Conservation (phyloP, 768 basidiomycete species). For the Mycena belliarum region DNA sequence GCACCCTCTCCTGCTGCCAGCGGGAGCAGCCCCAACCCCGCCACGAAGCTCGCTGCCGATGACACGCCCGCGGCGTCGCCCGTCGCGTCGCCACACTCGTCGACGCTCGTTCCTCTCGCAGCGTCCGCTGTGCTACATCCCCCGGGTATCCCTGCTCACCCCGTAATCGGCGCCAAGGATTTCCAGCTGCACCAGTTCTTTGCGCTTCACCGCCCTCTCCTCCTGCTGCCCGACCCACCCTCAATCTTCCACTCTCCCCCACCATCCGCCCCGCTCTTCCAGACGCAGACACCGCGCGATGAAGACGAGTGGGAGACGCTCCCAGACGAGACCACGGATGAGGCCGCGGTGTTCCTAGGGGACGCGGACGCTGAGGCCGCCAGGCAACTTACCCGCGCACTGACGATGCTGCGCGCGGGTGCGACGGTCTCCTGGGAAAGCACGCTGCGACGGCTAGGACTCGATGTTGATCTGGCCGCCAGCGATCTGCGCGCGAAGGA, state of each 20-base stretch:
- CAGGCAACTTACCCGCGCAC: conserved; percentile 72
- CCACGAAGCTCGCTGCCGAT: conserved; percentile 2
- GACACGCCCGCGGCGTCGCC: neutral
- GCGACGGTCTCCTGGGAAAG: conserved; percentile 68
- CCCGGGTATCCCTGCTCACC: conserved; percentile 41
- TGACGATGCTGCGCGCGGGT: conserved; percentile 68
- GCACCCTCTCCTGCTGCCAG: neutral
- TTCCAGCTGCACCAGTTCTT: conserved; percentile 86
- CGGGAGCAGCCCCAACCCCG: neutral
- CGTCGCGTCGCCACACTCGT: conserved; percentile 18
- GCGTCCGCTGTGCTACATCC: conserved; percentile 15
- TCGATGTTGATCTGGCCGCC: conserved; percentile 52
- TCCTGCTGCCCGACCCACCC: conserved; percentile 64
- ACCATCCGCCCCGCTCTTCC: conserved; percentile 31
- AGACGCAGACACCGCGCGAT: conserved; percentile 12
- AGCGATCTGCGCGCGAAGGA: conserved; percentile 49
- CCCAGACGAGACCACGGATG: conserved; percentile 20
- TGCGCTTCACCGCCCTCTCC: conserved; percentile 75
- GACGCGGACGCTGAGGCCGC: conserved; percentile 83
- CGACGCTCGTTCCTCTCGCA: conserved; percentile 12
- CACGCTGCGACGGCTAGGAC: conserved; percentile 63
- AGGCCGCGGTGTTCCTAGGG: conserved; percentile 49
- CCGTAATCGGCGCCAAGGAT: conserved; percentile 61
- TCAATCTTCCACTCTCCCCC: conserved; percentile 45
- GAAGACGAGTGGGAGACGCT: conserved; percentile 25